Conservation (phyloP, 768 basidiomycete genomes). For the Rhodotorula babjevae region DNA sequence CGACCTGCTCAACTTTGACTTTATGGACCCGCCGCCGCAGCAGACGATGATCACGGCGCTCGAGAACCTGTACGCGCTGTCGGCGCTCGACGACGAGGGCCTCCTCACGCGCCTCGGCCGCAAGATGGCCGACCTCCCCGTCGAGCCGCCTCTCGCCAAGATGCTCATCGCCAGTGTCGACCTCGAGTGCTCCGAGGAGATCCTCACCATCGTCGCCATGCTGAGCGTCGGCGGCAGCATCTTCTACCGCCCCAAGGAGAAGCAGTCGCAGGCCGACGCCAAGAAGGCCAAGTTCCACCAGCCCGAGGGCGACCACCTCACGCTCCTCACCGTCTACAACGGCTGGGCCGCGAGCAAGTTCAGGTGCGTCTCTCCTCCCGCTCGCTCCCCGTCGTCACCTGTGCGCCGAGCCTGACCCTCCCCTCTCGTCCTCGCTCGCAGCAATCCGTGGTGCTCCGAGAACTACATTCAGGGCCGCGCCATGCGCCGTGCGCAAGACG, state of each 20-base stretch:
- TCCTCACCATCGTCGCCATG: constrained; percentile 96
- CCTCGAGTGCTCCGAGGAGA: constrained; percentile 93
- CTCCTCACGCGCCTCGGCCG: constrained; percentile 93
- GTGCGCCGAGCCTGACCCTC: too few relatives aligned
- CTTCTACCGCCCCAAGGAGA: constrained; percentile 97
- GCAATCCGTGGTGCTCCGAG: constrained; percentile 96
- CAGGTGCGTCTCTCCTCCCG: constrained; percentile 4
- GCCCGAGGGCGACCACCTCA: constrained; percentile 94
- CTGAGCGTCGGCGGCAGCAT: constrained; percentile 89
- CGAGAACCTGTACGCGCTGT: constrained; percentile 88
- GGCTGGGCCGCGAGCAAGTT: constrained; percentile 72
- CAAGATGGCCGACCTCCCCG: constrained; percentile 91
- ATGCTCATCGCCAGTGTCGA: constrained; percentile 92
- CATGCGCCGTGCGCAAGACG: constrained; percentile 89
- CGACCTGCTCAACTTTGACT: constrained; percentile 97
- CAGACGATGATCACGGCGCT: constrained; percentile 94
- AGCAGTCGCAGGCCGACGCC: constrained; percentile 96
- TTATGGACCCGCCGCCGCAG: constrained; percentile 94
- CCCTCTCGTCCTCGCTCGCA: constrained; percentile 58
- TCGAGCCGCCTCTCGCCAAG: constrained; percentile 92
- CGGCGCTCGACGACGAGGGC: constrained; percentile 90
- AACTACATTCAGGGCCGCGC: constrained; percentile 98
- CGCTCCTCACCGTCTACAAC: constrained; percentile 93
- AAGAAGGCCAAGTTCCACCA: constrained; percentile 95
- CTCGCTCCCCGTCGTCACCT: too few relatives aligned